Evolutionary conservation across 805 yeast species (phyloP).

Genomic region (Candida ficus): DNA sequence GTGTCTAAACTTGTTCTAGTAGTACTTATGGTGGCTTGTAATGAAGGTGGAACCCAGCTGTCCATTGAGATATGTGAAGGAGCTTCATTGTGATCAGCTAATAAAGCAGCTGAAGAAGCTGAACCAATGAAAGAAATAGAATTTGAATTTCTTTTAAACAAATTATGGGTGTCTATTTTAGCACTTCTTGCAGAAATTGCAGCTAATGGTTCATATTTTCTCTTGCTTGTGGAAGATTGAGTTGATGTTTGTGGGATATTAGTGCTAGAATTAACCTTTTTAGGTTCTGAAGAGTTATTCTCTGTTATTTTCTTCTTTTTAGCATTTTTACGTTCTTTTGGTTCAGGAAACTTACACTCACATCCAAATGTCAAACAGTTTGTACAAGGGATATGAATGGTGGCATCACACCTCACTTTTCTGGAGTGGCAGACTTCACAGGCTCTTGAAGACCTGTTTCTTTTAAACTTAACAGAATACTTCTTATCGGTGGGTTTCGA

Average conservation of each 20-base stretch:
- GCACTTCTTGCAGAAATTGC: slow-evolving; percentile 28
- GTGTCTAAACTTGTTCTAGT: slow-evolving; percentile 36
- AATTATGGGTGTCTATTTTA: slow-evolving; percentile 22
- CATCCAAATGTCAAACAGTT: slow-evolving; percentile 70
- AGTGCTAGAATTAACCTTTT: neutral
- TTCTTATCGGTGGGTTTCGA: slow-evolving; percentile 15
- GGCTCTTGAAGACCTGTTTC: slow-evolving; percentile 57
- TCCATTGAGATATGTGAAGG: slow-evolving; percentile 35
- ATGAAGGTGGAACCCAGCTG: slow-evolving; percentile 22
- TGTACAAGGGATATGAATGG: slow-evolving; percentile 51
- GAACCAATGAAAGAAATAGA: slow-evolving; percentile 46
- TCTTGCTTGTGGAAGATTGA: slow-evolving; percentile 20
- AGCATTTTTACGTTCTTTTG: slow-evolving; percentile 38
- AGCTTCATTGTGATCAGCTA: slow-evolving; percentile 16
- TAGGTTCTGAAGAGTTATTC: neutral
- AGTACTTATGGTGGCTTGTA: slow-evolving; percentile 23
- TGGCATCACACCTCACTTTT: slow-evolving; percentile 78
- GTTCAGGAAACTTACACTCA: slow-evolving; percentile 64
- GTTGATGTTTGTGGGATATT: neutral
- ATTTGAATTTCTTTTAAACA: slow-evolving; percentile 16
- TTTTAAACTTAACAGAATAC: slow-evolving; percentile 41
- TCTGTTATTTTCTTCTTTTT: slow-evolving; percentile 19
- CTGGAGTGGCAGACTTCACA: slow-evolving; percentile 75
- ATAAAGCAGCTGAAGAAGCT: slow-evolving; percentile 37
- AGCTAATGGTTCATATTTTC: slow-evolving; percentile 31